Base-by-base conservation (phyloP, 1,284 basidiomycete genomes). In the Ustilago hordei region DNA sequence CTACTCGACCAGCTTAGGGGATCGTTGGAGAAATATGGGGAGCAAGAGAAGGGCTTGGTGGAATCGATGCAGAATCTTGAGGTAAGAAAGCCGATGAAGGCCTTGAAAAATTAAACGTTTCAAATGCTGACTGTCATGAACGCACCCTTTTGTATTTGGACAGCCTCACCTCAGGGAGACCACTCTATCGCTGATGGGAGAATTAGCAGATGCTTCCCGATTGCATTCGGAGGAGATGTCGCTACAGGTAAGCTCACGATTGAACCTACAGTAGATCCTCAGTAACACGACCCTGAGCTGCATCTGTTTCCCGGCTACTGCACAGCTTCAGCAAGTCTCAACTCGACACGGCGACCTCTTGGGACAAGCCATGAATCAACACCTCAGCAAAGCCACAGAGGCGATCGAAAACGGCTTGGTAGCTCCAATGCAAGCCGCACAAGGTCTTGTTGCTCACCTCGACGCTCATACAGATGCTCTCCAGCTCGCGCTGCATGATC, bases 91-190 rank as follows among this genome's bases (percentile, higher is more conserved):
- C 3, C 8, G 11, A 41, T 12, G 8, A 41, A 19, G 43, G 15
- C 39, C n/a, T 19, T 11, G 43, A 45, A 41, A 7, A 15, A 6
- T 4, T 11, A 7, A 41, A 6, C 6, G 17, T 41, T 38, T 38
- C 7, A 12, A 17, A 6, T 41, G 39, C 39, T 41, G 39, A 41
- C 39, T 1, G 1, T n/a, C 11, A 15, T 41, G 39, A 41, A 8
- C 9, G 13, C 13, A 13, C 36, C 9, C 9, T 38, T 38, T 3
- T 13, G 36, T 17, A 11, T 15, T 41, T 15, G 13, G 31, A 35
- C 55, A 68, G 66, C 50, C 39, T 28, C 32, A 28, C 15, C 55
- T 69, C n/a, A 41, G 47, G 31, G 50, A 69, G 3, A n/a, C 36
- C 8, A 17, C 36, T 8, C n/a, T n/a, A 2, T 13, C 15, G 3